phyloP scores from a whole-genome alignment of 1,284 basidiomycete species.

The Fomitiporia mediterranea region DNA sequence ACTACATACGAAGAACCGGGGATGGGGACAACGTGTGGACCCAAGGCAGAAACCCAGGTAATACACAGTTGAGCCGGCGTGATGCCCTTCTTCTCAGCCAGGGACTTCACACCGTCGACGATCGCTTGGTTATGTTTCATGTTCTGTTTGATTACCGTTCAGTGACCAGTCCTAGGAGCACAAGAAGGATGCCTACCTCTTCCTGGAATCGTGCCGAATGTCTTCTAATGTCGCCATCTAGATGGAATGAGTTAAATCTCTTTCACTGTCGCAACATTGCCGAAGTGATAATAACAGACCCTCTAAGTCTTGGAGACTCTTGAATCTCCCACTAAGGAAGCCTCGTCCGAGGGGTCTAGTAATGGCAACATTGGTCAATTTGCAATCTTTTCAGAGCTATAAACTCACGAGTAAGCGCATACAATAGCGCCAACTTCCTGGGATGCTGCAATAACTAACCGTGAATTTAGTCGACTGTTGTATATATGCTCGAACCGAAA shows the following conservation, averaged over 20 bases:
- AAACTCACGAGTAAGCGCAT: slow-evolving; percentile 45
- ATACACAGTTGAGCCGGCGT: slow-evolving; percentile 53
- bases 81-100: slow-evolving; percentile 43
- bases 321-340: slow-evolving; percentile 50
- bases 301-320: slow-evolving; percentile 44
- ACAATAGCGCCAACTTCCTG: slow-evolving; percentile 47
- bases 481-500: not conserved
- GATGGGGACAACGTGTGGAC: slow-evolving; percentile 40
- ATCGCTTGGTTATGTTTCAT: slow-evolving; percentile 51
- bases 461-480: slow-evolving; percentile 22
- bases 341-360: slow-evolving; percentile 52
- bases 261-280: not conserved
- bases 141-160: slow-evolving; percentile 27
- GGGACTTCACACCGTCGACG: slow-evolving; percentile 40
- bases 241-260: slow-evolving; percentile 24
- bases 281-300: slow-evolving; percentile 23
- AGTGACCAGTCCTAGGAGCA: not conserved
- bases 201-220: slow-evolving; percentile 21
- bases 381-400: not conserved
- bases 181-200: slow-evolving; percentile 25
- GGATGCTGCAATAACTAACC: slow-evolving; percentile 34
- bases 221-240: slow-evolving; percentile 27
- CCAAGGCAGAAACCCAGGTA: slow-evolving; percentile 47
- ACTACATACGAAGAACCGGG: slow-evolving; percentile 35
- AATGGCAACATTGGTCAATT: not conserved